Evolutionary conservation across 306 rosid species (phyloP).

Genomic region (Vicia sativa): DNA sequence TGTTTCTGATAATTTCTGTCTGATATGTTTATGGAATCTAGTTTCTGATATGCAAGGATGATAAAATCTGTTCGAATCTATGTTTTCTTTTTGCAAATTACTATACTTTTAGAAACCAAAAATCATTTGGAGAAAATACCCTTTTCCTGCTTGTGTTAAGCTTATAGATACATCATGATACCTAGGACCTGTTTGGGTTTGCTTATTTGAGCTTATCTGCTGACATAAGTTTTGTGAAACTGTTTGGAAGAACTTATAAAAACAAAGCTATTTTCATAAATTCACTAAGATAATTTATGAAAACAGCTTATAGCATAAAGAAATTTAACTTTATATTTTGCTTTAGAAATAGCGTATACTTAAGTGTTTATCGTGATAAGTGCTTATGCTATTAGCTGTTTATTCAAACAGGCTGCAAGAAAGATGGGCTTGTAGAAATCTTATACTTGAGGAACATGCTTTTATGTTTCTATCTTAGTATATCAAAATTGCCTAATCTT

Average conservation of each 20-base stretch:
- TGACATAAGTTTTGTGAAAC: too few species aligned
- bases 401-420: background rate
- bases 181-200: background rate
- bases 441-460: background rate
- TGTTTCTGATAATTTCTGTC: constrained; percentile 11
- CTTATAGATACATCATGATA: background rate
- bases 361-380: too few species aligned
- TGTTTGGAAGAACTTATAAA: too few species aligned
- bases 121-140: background rate
- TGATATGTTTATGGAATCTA: constrained; percentile 28
- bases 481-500: background rate
- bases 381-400: too few species aligned
- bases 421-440: constrained; percentile 9
- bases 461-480: background rate
- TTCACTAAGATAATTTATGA: too few species aligned
- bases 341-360: too few species aligned
- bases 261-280: too few species aligned
- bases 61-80: background rate
- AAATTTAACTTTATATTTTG: too few species aligned
- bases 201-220: too few species aligned
- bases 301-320: too few species aligned
- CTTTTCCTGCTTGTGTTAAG: background rate
- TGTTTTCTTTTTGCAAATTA: background rate
- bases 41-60: constrained; percentile 18
- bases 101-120: constrained; percentile 11